These are phyloP conservation scores for Solanum virginianum DNA, from an alignment of 257 asterid species.

Conservation along the genomic window DNA sequence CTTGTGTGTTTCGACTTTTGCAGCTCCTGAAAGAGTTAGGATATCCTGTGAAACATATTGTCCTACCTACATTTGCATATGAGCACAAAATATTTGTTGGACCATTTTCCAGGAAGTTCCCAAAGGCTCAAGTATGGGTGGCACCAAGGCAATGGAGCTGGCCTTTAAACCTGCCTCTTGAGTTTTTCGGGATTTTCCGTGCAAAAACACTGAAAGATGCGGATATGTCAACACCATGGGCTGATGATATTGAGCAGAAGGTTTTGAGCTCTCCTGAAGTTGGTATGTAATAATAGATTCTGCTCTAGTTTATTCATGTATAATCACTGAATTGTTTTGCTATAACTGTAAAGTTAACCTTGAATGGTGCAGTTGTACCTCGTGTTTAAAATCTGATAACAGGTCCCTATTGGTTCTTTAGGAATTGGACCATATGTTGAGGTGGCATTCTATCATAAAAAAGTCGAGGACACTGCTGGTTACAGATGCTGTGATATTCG, in stretches of 20 bases:
- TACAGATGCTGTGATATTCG: conserved; percentile 93
- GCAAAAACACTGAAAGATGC: conserved; percentile 53
- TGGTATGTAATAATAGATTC: conserved; percentile 27
- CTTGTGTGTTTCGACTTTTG: not conserved
- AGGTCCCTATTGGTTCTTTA: conserved; percentile 8
- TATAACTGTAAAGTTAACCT: not conserved
- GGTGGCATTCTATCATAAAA: conserved; percentile 91
- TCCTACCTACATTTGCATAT: conserved; percentile 89
- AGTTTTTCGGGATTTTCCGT: conserved; percentile 84
- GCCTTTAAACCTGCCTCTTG: conserved; percentile 86
- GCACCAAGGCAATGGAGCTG: conserved; percentile 99
- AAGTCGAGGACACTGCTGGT: conserved; percentile 66
- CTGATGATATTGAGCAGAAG: conserved; percentile 84
- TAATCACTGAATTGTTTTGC: not conserved
- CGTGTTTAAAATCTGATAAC: not conserved
- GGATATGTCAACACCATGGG: conserved; percentile 65
- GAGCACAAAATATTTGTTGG: conserved; percentile 98
- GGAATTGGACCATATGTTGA: conserved; percentile 98
- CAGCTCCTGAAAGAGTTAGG: conserved; percentile 90
- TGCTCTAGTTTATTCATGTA: not conserved
- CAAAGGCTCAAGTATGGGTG: conserved; percentile 86
- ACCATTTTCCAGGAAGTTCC: conserved; percentile 92
- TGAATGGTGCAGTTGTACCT: not conserved
- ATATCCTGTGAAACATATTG: conserved; percentile 72
- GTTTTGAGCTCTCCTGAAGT: conserved; percentile 90